Evolutionary conservation across 257 asterid species (phyloP), one percentile per base, ranked within the genome.

Genomic region (Capsicum pubescens): DNA sequence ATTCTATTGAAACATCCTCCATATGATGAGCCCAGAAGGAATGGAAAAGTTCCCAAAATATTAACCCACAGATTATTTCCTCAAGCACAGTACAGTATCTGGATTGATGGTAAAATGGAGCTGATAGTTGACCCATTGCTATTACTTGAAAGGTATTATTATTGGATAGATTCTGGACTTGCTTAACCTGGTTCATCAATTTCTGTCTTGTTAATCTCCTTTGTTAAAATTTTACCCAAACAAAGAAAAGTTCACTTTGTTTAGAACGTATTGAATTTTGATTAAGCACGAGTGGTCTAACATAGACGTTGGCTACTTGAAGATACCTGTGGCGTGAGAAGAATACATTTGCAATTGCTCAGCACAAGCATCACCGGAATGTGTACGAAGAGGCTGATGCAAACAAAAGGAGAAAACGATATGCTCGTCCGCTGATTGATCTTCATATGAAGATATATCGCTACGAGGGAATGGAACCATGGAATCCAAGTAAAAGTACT

Each of bases 101-200:
- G 99, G 99, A 92, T 97, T 87, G 99, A 97, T 89, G 99, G 98
- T 87, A 95, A 97, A 94, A 97, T 97, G 99, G 98, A 97, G 93
- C 97, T 97, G 81, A 90, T 91, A 55, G 98, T 97, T 84, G 99
- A 97, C 87, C 99, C 99, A 0, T 87, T 97, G 92, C 95, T 95
- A 80, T 88, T 97, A 46, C 90, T 97, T 46, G 99, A 97, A 90
- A 97, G 99, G 99, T 97, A 91, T 26, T 39, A 26, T 32, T 72
- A 35, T 50, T 50, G 61, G 81, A 61, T 74, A 12, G 19, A 70
- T 70, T 44, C 15, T 17, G 56, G 56, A 16, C 32, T 69, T 69
- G 32, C 15, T 36, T 8, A 4, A 26, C 35, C 35, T 44, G 15
- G 64, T 26, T 2, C 81, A 77, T 26, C 48, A 3, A 77, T 54